Percentiles rank a stretch among this genome's conserved stretches.
Conservation (phyloP, 352 stramenopile genomes). For the Vaucheria bursata region DNA sequence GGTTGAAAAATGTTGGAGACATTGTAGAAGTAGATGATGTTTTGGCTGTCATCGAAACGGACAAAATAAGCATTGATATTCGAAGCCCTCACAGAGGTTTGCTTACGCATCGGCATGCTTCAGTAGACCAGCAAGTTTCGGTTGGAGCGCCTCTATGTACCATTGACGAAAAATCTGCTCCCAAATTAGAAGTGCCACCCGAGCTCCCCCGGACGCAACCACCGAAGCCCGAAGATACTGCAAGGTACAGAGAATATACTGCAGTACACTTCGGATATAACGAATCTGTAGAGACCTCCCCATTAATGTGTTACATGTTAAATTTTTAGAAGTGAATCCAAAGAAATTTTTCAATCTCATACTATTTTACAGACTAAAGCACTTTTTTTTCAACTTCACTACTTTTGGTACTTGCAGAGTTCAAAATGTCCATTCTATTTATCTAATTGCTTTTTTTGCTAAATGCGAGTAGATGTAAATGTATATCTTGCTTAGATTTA, state of each 20-base stretch:
- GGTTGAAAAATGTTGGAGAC: slow-evolving; percentile 51
- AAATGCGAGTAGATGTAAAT: too few relatives aligned
- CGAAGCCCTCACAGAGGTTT: slow-evolving; percentile 36
- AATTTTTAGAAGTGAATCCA: background rate
- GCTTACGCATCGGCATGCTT: slow-evolving; percentile 39
- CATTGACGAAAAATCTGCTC: slow-evolving; percentile 13
- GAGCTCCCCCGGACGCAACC: background rate
- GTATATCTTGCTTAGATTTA: too few relatives aligned
- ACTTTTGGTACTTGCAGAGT: too few relatives aligned
- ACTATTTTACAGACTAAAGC: too few relatives aligned
- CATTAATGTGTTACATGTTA: background rate
- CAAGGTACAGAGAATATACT: background rate
- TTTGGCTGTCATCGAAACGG: slow-evolving; percentile 52
- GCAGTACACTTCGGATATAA: too few relatives aligned
- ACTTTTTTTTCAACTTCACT: too few relatives aligned
- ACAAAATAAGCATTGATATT: slow-evolving; percentile 52
- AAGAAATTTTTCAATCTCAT: too few relatives aligned
- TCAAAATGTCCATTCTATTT: too few relatives aligned
- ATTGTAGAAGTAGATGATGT: slow-evolving; percentile 50
- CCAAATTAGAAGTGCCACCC: background rate
- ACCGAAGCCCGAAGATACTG: slow-evolving; percentile 16
- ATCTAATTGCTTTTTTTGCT: too few relatives aligned
- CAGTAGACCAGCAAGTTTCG: slow-evolving; percentile 33
- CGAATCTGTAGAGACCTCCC: too few relatives aligned
- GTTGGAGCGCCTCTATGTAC: slow-evolving; percentile 31